Base-by-base conservation (phyloP, 805 yeast genomes). In the Vanderwaltozyma yarrowii region DNA sequence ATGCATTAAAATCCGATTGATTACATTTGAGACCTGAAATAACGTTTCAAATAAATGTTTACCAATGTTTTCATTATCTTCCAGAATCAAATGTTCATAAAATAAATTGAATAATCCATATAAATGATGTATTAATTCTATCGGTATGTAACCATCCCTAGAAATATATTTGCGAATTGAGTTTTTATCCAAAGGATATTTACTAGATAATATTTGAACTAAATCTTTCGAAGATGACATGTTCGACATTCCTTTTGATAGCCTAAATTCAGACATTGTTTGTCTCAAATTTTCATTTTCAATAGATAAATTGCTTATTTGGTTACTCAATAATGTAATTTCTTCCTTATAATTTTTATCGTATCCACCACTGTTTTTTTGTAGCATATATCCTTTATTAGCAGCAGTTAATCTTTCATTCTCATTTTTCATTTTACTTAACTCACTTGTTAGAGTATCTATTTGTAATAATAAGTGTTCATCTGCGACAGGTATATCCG, bases 191-290 rank as follows among this genome's bases (percentile, higher is more conserved):
- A 35, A 30, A 1, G 33, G 33, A 30, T 35, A 35, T 30, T 24
- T 30, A 4, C 21, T 14, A n/a, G 15, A 18, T 19, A 21, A 35
- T n/a, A n/a, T n/a, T n/a, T n/a, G n/a, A n/a, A n/a, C n/a, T n/a
- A n/a, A n/a, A n/a, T n/a, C n/a, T n/a, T n/a, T n/a, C n/a, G n/a
- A n/a, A n/a, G n/a, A n/a, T n/a, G n/a, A n/a, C n/a, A n/a, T n/a
- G n/a, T n/a, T n/a, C n/a, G n/a, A n/a, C n/a, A n/a, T n/a, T n/a
- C n/a, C n/a, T n/a, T n/a, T n/a, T n/a, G n/a, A n/a, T 14, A 69
- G 58, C 11, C 69, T 68, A 75, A 81, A 71, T 38, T 62, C 65
- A 5, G 63, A 53, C 11, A 69, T 43, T 35, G 60, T 59, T 31
- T 55, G 62, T 40, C 61, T 65, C 50, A 57, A 52, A n/a, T 42